These are phyloP conservation scores for Annulohypoxylon nitens DNA, from an alignment of 495 filamentous ascomycete genomes.

Conservation along the genomic window DNA sequence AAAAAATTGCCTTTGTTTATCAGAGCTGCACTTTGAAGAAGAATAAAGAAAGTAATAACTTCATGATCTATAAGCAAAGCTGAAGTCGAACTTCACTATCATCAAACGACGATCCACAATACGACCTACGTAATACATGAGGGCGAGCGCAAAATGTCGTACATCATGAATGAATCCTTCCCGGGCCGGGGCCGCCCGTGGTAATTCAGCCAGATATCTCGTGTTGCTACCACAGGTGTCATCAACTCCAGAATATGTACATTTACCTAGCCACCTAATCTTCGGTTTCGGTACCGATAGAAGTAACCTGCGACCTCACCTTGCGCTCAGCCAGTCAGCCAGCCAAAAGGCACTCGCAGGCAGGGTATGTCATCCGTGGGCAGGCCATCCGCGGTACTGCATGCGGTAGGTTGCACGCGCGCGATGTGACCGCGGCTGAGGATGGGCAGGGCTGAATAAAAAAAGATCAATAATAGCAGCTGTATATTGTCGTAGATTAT, in stretches of 20 bases:
- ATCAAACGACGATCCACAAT: slow-evolving; percentile 11
- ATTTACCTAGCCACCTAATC: background rate
- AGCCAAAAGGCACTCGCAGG: slow-evolving; percentile 17
- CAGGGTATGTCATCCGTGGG: slow-evolving; percentile 27
- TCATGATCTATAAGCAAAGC: background rate
- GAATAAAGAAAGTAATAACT: background rate
- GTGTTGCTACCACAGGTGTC: slow-evolving; percentile 21
- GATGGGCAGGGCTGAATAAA: slow-evolving; percentile 33
- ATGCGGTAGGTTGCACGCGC: slow-evolving; percentile 22
- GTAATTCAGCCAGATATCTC: slow-evolving; percentile 32
- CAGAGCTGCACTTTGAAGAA: background rate
- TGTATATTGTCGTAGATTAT: background rate
- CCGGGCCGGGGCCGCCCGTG: slow-evolving; percentile 31
- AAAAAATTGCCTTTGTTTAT: too few relatives aligned
- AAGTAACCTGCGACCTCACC: background rate
- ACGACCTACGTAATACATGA: slow-evolving; percentile 7
- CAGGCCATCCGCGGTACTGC: slow-evolving; percentile 19
- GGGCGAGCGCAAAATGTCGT: slow-evolving; percentile 6
- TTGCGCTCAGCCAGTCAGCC: background rate
- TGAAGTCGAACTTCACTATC: background rate
- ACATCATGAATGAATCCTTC: slow-evolving; percentile 20
- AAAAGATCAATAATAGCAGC: background rate
- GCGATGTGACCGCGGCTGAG: slow-evolving; percentile 31
- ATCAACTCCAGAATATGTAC: background rate
- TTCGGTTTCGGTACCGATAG: slow-evolving; percentile 29